Base-by-base conservation (phyloP, 1,284 basidiomycete species). In the Lignosus rhinocerotis region DNA sequence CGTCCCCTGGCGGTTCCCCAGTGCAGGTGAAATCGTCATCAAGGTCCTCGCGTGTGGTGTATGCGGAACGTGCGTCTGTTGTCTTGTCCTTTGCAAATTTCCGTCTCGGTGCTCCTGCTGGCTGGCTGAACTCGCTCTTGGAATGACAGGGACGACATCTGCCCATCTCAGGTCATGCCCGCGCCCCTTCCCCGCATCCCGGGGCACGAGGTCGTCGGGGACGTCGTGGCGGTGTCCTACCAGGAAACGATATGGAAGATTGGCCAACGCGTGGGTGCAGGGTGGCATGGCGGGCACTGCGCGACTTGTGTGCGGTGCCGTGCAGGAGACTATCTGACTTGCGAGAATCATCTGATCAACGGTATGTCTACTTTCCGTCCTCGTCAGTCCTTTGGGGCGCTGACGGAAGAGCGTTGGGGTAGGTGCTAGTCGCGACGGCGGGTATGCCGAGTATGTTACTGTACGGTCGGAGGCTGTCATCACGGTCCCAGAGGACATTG, bases 401-500 rank as follows among this genome's bases (percentile, higher is more conserved):
- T 19, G 45, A 57, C 63, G 47, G 16, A 62, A 31, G 9, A 14
- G 3, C n/a, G 3, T 1, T 53, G 5, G 9, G 17, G 3, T 32
- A 65, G 64, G 61, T 21, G 58, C 63, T 10, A 47, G 49, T 7
- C 49, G 55, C 14, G 61, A 66, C 25, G 62, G 65, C 7, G 63
- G 61, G 19, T 61, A 62, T 36, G 66, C 65, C 5, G 65, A 70
- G 56, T 70, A 66, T 43, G 62, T 63, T 8, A 70, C 66, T 1
- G 50, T 65, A 11, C 45, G 67, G 43, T 68, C 58, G 1, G 64
- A 64, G 66, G 70, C 68, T 1, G 86, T 95, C 52, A 91, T 90
- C 3, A 82, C 82, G 6, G 91, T 94, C 65, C 92, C 92, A 8
- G 81, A 87, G 2, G 76, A 72, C 5, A 72, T 94, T 47, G 79